Percentiles rank a stretch among this genome's conserved stretches.
phyloP scores from a whole-genome alignment of 345 rosid genomes.

The Corchorus capsularis region DNA sequence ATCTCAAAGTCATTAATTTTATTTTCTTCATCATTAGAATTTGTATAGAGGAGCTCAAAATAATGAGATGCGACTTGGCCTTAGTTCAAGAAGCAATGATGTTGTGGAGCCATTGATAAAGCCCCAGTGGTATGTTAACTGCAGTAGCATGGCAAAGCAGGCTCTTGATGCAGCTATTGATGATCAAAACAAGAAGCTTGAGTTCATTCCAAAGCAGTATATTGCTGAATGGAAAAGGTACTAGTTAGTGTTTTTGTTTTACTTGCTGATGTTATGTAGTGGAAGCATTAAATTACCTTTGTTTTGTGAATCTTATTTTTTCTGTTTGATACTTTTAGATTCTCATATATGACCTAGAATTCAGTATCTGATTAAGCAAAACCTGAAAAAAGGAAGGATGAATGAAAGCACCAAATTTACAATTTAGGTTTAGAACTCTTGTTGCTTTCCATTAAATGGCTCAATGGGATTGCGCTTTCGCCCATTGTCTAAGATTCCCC shows the following conservation, averaged over 20 bases:
- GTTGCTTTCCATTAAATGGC: constrained; percentile 1
- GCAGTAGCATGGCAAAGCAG: constrained; percentile 66
- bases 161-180: constrained; percentile 76
- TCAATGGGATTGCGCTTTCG: neutral
- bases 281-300: neutral
- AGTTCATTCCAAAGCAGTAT: constrained; percentile 86
- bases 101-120: constrained; percentile 90
- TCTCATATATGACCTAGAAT: constrained; percentile 1
- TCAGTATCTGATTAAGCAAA: neutral
- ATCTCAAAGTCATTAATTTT: constrained; percentile 2
- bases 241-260: constrained; percentile 13
- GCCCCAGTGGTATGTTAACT: constrained; percentile 91
- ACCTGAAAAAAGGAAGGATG: neutral
- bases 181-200: constrained; percentile 62
- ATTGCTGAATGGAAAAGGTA: constrained; percentile 95
- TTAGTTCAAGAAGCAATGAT: constrained; percentile 79
- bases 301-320: neutral
- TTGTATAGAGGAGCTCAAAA: constrained; percentile 72
- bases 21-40: constrained; percentile 44
- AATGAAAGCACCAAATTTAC: neutral
- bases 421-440: neutral
- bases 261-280: neutral
- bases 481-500: too few relatives aligned
- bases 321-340: neutral
- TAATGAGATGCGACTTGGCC: constrained; percentile 94